Base-by-base conservation (phyloP, 345 rosid genomes). In the Eucalyptus marginata region DNA sequence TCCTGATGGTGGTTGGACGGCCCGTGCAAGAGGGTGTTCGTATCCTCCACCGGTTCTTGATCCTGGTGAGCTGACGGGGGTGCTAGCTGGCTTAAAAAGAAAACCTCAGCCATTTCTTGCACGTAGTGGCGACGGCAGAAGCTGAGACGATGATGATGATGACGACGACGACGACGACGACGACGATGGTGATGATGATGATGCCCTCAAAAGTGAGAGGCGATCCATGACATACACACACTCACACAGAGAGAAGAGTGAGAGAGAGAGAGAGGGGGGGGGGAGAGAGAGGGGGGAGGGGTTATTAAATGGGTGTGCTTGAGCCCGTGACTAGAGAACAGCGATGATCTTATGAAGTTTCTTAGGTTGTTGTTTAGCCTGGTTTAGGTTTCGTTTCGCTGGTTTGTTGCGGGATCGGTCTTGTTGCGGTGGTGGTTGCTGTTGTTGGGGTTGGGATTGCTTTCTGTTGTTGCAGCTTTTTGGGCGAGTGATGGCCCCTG, bases 351-450 rank as follows among this genome's bases (percentile, higher is more conserved):
- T 40, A 76, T 76, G 47, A 76, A 76, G 83, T 20, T 6, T 76
- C 83, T 76, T 20, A 76, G 83, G 83, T 40, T 20, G 83, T 10
- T 76, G 83, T 76, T 76, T 40, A 40, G 83, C 83, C 43, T 20
- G 83, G 29, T 76, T 40, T 76, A 76, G 83, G 47, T 76, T 76
- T 76, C 83, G 83, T 11, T 76, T 76, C 83, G 83, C 83, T 76
- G 83, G 83, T 76, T 76, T 76, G 83, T 20, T 36, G 47, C 2
- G 83, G 83, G 83, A 76, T 76, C 83, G 83, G 43, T 76, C 31
- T 86, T 90, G 95, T 50, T 91, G 96, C 84, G 91, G 93, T 89
- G 90, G 90, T 40, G 25, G 89, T 29, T 56, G 86, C 84, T 88
- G 89, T 13, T 89, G 91, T 62, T 89, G 94, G 83, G 59, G 47